Percentiles rank a stretch among this genome's conserved stretches.
phyloP scores from a whole-genome alignment of 1,139 yeast species.

The Ogataea hybrid region DNA sequence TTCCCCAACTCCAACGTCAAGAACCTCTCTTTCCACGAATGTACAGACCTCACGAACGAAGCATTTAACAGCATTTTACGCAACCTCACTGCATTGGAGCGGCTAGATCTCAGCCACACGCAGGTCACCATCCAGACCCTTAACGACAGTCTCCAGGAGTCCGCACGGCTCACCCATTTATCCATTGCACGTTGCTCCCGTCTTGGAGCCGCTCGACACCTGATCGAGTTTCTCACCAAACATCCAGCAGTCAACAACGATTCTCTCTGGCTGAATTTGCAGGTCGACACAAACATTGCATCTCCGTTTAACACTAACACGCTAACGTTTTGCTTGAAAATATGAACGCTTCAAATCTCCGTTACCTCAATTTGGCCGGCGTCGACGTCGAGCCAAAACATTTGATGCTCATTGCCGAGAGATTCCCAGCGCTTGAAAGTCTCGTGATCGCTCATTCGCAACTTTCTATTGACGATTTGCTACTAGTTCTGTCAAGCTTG shows the following conservation, averaged over 20 bases:
- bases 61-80: too few species aligned
- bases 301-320: conserved; percentile 61
- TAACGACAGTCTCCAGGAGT: too few species aligned
- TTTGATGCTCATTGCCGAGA: conserved; percentile 51
- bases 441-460: conserved; percentile 39
- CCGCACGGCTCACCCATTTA: too few species aligned
- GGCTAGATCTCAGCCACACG: too few species aligned
- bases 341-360: conserved; percentile 45
- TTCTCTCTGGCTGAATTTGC: conserved; percentile 70
- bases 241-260: conserved; percentile 67
- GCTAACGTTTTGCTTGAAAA: conserved; percentile 53
- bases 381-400: conserved; percentile 59
- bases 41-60: too few species aligned
- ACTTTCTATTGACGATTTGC: conserved; percentile 24
- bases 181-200: too few species aligned
- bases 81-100: too few species aligned
- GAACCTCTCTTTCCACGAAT: too few species aligned
- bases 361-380: conserved; percentile 72
- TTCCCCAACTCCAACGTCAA: too few species aligned
- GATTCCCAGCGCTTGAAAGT: conserved; percentile 56
- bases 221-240: conserved; percentile 65
- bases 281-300: conserved; percentile 67
- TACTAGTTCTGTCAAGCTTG: conserved; percentile 13
- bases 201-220: conserved; percentile 73
- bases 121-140: too few species aligned